These are phyloP conservation scores for Pulicaria dysenterica DNA, from an alignment of 129 eudicot genomes.

Conservation along the genomic window DNA sequence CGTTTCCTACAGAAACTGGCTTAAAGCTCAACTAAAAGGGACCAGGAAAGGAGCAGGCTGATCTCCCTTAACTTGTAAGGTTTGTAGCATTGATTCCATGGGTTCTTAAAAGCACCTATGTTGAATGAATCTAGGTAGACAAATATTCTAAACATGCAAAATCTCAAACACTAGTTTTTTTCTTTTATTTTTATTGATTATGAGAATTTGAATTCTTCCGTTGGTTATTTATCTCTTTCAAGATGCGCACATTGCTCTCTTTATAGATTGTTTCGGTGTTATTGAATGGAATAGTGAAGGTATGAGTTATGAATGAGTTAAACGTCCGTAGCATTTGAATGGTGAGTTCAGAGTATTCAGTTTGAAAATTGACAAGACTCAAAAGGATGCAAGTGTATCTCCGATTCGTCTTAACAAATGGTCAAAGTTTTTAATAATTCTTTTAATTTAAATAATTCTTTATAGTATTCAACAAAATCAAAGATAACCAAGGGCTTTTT, in stretches of 20 bases:
- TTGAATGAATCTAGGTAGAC: neutral
- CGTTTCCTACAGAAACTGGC: conserved; percentile 56
- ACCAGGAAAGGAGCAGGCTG: neutral
- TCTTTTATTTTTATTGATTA: conserved; percentile 2
- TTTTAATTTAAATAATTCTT: too few species aligned
- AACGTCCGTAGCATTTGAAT: too few species aligned
- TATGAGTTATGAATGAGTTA: too few species aligned
- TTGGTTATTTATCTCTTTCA: neutral
- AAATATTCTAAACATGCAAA: conserved; percentile 4
- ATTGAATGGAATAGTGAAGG: neutral
- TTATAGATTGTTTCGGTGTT: conserved; percentile 1
- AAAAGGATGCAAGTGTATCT: too few species aligned
- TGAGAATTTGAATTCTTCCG: neutral
- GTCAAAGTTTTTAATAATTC: too few species aligned
- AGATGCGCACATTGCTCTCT: neutral
- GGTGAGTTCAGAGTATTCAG: too few species aligned
- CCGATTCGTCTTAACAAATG: too few species aligned
- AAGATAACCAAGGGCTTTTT: too few species aligned
- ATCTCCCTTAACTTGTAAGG: neutral
- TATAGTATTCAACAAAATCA: too few species aligned
- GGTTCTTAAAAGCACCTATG: conserved; percentile 24
- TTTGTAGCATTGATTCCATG: conserved; percentile 21
- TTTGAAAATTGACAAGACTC: too few species aligned
- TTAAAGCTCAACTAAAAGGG: conserved; percentile 62
- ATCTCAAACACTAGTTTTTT: neutral